Conservation (phyloP, 1,139 yeast genomes). For the Geotrichum europaeum region DNA sequence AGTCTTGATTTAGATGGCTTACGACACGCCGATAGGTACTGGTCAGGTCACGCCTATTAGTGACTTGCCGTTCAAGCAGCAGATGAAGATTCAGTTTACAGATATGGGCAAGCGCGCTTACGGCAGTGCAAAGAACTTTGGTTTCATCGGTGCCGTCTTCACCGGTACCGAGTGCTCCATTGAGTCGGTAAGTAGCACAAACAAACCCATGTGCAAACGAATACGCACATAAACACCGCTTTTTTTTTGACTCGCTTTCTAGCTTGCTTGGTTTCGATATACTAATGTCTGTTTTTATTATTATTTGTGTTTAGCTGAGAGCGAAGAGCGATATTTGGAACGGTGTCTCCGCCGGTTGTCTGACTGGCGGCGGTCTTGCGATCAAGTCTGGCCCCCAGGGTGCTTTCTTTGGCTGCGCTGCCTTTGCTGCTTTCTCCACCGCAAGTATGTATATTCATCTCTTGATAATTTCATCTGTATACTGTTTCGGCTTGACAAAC, state of each 20-base stretch:
- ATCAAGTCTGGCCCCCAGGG: slow-evolving; percentile 92
- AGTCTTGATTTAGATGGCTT: slow-evolving; percentile 44
- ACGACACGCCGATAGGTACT: slow-evolving; percentile 67
- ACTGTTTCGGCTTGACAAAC: not conserved
- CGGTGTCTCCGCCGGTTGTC: slow-evolving; percentile 89
- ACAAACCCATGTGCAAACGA: slow-evolving; percentile 16
- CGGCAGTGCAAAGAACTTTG: slow-evolving; percentile 88
- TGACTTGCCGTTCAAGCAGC: slow-evolving; percentile 86
- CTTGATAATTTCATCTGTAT: not conserved
- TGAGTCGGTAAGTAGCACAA: slow-evolving; percentile 39
- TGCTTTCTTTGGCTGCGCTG: slow-evolving; percentile 88
- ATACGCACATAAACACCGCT: not conserved
- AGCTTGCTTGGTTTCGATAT: not conserved
- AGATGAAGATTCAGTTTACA: slow-evolving; percentile 80
- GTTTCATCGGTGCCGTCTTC: slow-evolving; percentile 87
- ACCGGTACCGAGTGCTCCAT: slow-evolving; percentile 93
- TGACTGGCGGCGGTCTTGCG: slow-evolving; percentile 88
- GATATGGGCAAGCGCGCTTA: slow-evolving; percentile 90
- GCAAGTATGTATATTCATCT: slow-evolving; percentile 43
- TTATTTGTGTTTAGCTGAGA: slow-evolving; percentile 40
- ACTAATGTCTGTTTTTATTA: slow-evolving; percentile 15
- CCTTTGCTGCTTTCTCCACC: slow-evolving; percentile 93
- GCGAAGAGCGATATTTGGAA: slow-evolving; percentile 86
- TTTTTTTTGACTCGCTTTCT: not conserved
- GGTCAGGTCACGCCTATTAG: slow-evolving; percentile 48